Percentiles rank a stretch among this genome's conserved stretches.
phyloP scores from a whole-genome alignment of 495 filamentous ascomycete genomes.

The Aspergillus saccharolyticus region DNA sequence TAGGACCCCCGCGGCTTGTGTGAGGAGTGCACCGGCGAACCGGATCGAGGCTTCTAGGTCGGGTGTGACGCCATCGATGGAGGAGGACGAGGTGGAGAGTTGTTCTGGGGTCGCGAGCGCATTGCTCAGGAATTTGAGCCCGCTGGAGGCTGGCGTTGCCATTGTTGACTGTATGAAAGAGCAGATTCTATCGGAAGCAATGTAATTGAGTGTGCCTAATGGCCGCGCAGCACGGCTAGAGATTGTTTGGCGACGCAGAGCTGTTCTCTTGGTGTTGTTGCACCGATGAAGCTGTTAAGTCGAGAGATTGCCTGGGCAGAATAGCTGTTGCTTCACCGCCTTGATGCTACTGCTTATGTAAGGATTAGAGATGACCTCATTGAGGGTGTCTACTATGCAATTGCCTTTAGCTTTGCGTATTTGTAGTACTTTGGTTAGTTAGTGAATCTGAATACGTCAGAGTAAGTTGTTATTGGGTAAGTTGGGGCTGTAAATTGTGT shows the following conservation, averaged over 20 bases:
- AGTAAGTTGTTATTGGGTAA: no score
- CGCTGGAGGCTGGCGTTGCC: conserved; percentile 20
- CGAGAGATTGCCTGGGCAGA: background rate
- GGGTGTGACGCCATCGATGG: conserved; percentile 63
- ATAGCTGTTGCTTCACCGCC: background rate
- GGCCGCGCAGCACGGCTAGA: no score
- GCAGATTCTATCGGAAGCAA: no score
- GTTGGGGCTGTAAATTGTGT: no score
- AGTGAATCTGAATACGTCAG: no score
- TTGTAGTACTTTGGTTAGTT: no score
- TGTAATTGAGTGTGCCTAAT: no score
- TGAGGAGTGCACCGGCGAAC: conserved; percentile 61
- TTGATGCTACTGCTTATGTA: background rate
- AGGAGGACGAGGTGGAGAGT: conserved; percentile 62
- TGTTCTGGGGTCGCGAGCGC: conserved; percentile 81
- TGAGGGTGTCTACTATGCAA: no score
- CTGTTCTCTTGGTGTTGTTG: background rate
- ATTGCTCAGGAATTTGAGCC: conserved; percentile 64
- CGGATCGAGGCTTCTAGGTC: conserved; percentile 68
- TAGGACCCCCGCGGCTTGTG: conserved; percentile 82
- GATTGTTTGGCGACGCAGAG: no score
- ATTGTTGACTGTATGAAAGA: conserved; percentile 7
- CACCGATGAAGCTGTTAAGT: background rate
- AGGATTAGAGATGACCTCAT: background rate
- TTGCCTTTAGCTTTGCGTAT: no score